Evolutionary conservation across 1,284 basidiomycete species (phyloP).

Genomic region (Apiotrichum montevideense): DNA sequence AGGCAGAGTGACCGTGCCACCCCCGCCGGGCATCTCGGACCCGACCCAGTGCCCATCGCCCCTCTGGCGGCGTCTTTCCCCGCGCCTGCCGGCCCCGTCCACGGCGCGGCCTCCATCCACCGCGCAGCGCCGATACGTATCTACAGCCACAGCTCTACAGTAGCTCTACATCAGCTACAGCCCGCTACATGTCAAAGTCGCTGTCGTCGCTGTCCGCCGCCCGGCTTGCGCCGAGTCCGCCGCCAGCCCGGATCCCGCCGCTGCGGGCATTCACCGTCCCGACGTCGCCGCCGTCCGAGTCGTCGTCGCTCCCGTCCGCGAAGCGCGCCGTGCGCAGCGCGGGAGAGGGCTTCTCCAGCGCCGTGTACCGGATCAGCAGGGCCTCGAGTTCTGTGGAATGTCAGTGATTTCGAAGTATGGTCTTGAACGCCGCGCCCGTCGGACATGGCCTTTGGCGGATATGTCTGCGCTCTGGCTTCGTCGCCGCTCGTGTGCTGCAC

Average conservation of each 20-base stretch:
- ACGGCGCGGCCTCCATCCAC: neutral
- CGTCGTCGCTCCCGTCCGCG: slow-evolving; percentile 18
- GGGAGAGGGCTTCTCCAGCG: slow-evolving; percentile 38
- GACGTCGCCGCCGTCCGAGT: slow-evolving; percentile 29
- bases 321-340: slow-evolving; percentile 14
- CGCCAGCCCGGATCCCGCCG: slow-evolving; percentile 30
- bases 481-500: no score
- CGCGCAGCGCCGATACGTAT: neutral
- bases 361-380: slow-evolving; percentile 34
- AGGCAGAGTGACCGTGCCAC: no score
- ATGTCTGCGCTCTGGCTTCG: no score
- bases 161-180: no score
- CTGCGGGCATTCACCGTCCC: slow-evolving; percentile 33
- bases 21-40: no score
- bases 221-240: slow-evolving; percentile 9
- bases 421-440: neutral
- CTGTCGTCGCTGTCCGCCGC: slow-evolving; percentile 22
- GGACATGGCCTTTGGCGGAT: neutral
- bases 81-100: no score
- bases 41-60: no score
- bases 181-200: slow-evolving; percentile 44
- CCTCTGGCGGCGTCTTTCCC: no score
- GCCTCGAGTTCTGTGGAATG: slow-evolving; percentile 37
- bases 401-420: neutral
- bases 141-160: neutral